phyloP scores from a whole-genome alignment of 768 basidiomycete genomes.

The Cyathus striatus region DNA sequence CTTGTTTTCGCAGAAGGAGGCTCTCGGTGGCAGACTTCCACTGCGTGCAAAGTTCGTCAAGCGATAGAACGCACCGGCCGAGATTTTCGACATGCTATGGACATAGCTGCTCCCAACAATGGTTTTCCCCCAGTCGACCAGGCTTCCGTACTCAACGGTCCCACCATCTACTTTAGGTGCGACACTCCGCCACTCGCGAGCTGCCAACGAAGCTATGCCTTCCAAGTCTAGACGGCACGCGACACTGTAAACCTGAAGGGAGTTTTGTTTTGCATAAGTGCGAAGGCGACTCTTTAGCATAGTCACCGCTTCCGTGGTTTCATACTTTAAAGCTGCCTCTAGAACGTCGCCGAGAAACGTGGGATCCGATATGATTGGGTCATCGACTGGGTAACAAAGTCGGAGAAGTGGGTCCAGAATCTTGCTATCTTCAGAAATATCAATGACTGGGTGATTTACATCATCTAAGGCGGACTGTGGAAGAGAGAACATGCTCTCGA shows the following conservation, averaged over 20 bases:
- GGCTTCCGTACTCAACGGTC: neutral
- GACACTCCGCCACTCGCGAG: neutral
- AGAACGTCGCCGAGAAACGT: neutral
- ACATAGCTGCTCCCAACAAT: neutral
- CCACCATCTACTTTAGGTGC: neutral
- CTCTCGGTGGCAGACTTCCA: neutral
- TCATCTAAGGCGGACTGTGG: neutral
- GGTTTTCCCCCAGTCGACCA: neutral
- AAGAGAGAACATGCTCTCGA: neutral
- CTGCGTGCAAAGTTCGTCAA: neutral
- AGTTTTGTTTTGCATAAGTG: neutral
- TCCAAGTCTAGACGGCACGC: neutral
- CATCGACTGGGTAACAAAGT: neutral
- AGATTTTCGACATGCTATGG: neutral
- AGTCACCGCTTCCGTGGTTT: neutral
- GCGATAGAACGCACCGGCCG: neutral
- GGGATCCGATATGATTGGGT: neutral
- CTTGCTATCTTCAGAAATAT: neutral
- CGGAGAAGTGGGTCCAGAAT: neutral
- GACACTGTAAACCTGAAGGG: neutral
- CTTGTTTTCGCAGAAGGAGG: no score
- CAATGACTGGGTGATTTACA: neutral
- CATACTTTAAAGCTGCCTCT: neutral
- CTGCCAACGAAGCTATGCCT: neutral
- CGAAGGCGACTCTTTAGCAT: neutral